Conservation (phyloP, 2,329 filamentous ascomycete genomes). For the Aspergillus fijiensis region DNA sequence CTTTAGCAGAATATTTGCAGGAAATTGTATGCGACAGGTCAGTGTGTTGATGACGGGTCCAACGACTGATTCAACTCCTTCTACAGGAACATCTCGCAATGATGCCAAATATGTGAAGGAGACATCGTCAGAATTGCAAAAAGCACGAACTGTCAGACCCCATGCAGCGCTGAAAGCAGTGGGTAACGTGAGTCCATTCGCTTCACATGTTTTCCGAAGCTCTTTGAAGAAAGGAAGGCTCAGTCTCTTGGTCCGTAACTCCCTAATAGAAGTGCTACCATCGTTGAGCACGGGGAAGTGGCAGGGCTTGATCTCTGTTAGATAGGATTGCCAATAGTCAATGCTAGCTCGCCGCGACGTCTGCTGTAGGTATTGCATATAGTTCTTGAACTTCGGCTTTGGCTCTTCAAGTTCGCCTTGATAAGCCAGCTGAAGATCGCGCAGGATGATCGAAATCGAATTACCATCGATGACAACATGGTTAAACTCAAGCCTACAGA, state of each 20-base stretch:
- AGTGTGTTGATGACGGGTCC: constrained; percentile 51
- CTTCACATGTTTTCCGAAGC: constrained; percentile 43
- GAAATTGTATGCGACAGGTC: constrained; percentile 44
- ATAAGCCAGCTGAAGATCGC: constrained; percentile 49
- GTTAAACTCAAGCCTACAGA: constrained; percentile 52
- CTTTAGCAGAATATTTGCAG: constrained; percentile 32
- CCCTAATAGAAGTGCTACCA: constrained; percentile 22
- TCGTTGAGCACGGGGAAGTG: constrained; percentile 39
- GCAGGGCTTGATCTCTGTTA: constrained; percentile 35
- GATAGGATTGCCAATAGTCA: constrained; percentile 41
- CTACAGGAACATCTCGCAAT: constrained; percentile 43
- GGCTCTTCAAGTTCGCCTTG: constrained; percentile 41
- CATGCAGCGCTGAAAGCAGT: constrained; percentile 70
- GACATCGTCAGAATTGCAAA: constrained; percentile 69
- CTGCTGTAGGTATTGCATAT: constrained; percentile 32
- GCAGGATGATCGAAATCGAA: constrained; percentile 51
- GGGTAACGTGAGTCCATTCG: constrained; percentile 48
- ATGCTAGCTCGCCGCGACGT: constrained; percentile 29
- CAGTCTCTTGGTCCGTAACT: constrained; percentile 32
- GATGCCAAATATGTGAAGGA: constrained; percentile 49
- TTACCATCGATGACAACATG: constrained; percentile 55
- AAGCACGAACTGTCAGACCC: constrained; percentile 60
- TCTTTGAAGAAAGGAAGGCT: constrained; percentile 28
- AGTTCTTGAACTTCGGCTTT: constrained; percentile 38
- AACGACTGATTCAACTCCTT: constrained; percentile 44